Conservation (phyloP, 257 asterid genomes). For the Avicennia marina region DNA sequence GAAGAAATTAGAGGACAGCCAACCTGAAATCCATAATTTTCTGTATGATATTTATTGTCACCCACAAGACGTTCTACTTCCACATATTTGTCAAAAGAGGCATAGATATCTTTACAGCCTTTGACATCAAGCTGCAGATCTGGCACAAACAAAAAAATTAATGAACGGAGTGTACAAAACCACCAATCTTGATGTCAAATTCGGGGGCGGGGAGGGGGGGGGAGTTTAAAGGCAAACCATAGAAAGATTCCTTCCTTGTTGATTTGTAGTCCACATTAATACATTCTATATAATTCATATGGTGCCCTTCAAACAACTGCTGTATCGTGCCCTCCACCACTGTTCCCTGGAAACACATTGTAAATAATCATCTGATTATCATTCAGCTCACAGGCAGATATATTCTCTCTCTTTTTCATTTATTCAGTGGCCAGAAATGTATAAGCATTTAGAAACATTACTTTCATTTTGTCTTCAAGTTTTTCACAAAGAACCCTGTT, state of each 20-base stretch:
- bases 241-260: conserved; percentile 81
- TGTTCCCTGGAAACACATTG: conserved; percentile 51
- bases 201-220: too few species aligned
- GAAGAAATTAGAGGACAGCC: conserved; percentile 20
- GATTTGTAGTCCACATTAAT: conserved; percentile 80
- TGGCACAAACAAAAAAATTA: conserved; percentile 27
- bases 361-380: conserved; percentile 2
- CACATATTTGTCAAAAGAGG: conserved; percentile 80
- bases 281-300: conserved; percentile 83
- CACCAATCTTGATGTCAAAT: conserved; percentile 11
- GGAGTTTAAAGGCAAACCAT: conserved; percentile 39
- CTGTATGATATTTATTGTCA: conserved; percentile 77
- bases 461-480: conserved; percentile 93
- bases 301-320: conserved; percentile 83
- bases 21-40: conserved; percentile 74
- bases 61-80: conserved; percentile 84
- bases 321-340: conserved; percentile 88
- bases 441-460: conserved; percentile 19
- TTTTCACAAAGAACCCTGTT: conserved; percentile 82
- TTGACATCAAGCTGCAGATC: conserved; percentile 85
- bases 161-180: neutral
- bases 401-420: neutral
- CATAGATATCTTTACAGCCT: conserved; percentile 75
- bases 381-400: conserved; percentile 7
- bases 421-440: conserved; percentile 13